phyloP scores from a whole-genome alignment of 768 basidiomycete species.

The Leccinum aurantiacum region DNA sequence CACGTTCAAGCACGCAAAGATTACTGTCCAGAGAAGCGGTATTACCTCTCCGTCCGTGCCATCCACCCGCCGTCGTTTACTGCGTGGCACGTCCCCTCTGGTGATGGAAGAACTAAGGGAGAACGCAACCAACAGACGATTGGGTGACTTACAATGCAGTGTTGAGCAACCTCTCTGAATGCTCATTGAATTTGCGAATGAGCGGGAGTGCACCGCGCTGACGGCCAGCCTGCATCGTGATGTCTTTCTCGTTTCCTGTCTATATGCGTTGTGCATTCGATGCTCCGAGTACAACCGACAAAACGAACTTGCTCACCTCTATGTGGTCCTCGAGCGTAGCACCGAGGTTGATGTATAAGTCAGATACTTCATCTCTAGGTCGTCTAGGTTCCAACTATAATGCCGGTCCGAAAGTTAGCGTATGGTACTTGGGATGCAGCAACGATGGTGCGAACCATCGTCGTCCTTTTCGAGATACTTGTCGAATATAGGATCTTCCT shows the following conservation, averaged over 20 bases:
- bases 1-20: neutral
- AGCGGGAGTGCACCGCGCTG: conserved; percentile 86
- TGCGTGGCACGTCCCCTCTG: conserved; percentile 56
- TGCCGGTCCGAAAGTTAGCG: neutral
- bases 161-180: conserved; percentile 85
- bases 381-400: conserved; percentile 78
- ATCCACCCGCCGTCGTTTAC: conserved; percentile 60
- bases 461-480: conserved; percentile 95
- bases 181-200: conserved; percentile 97
- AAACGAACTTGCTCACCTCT: conserved; percentile 50
- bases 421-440: neutral
- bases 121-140: conserved; percentile 5
- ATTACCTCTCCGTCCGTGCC: conserved; percentile 45
- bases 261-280: conserved; percentile 30
- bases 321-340: conserved; percentile 91
- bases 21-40: neutral
- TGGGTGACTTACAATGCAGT: conserved; percentile 61
- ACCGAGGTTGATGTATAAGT: conserved; percentile 79
- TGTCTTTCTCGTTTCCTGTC: conserved; percentile 87
- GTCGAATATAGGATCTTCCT: conserved; percentile 93
- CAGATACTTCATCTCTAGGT: conserved; percentile 61
- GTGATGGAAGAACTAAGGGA: neutral
- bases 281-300: neutral
- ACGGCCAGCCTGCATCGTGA: conserved; percentile 95
- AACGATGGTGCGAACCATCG: conserved; percentile 59